Percentiles rank a stretch among this genome's conserved stretches.
Evolutionary conservation across 208 protist species (phyloP).

Genomic region (Acanthamoeba lenticulata): DNA sequence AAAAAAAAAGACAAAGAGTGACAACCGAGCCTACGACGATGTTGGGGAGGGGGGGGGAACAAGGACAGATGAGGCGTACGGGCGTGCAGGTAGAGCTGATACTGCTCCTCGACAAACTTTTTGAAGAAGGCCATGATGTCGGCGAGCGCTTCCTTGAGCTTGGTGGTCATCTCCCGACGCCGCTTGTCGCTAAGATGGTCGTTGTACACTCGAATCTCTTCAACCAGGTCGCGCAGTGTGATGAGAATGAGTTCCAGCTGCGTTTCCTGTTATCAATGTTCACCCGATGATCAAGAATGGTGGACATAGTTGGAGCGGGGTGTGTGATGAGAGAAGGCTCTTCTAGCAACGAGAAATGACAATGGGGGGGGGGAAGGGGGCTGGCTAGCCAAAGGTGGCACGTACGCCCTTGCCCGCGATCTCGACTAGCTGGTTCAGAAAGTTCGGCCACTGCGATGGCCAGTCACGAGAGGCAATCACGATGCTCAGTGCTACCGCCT

Average conservation of each 20-base stretch:
- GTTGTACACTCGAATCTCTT: constrained; percentile 3
- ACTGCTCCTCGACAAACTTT: constrained; percentile 25
- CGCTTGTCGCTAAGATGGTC: not conserved
- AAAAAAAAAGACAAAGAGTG: not conserved
- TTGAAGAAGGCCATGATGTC: constrained; percentile 16
- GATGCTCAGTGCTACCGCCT: not conserved
- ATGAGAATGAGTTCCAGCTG: constrained; percentile 58
- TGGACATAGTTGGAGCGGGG: too few species aligned
- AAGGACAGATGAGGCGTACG: not conserved
- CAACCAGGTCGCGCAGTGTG: not conserved
- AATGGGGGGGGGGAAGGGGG: not conserved
- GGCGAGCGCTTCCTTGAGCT: not conserved
- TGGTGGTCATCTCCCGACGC: not conserved
- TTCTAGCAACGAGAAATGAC: not conserved
- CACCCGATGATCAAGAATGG: not conserved
- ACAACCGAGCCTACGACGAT: not conserved
- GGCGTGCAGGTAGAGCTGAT: not conserved
- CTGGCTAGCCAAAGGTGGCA: not conserved
- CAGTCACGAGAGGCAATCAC: not conserved
- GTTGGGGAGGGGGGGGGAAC: not conserved
- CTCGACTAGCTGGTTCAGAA: not conserved
- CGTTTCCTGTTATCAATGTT: not conserved
- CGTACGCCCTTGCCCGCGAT: constrained; percentile 33
- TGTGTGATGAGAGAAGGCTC: not conserved
- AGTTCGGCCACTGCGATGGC: not conserved